These are phyloP conservation scores for Cryphonectria japonica DNA, from an alignment of 2,329 filamentous ascomycete species.

Conservation along the genomic window DNA sequence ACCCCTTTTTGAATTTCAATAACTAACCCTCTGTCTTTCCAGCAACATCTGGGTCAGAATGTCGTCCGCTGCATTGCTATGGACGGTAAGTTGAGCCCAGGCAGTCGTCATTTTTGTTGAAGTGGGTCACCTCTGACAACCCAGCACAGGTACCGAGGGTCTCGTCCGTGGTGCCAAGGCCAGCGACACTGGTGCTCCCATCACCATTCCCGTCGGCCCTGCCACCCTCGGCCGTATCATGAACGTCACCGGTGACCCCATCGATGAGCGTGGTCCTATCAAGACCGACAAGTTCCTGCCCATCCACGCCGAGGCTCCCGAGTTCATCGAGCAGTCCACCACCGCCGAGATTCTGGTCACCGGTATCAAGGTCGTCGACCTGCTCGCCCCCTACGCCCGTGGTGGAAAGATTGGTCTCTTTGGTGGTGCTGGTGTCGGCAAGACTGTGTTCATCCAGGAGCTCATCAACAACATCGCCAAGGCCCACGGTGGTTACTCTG, in stretches of 20 bases:
- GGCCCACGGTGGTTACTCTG: slow-evolving; percentile 99
- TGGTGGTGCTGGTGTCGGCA: slow-evolving; percentile 99
- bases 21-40: slow-evolving; percentile 44
- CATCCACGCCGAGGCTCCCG: slow-evolving; percentile 93
- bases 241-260: slow-evolving; percentile 99
- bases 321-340: slow-evolving; percentile 95
- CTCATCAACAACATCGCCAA: slow-evolving; percentile 99
- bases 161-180: slow-evolving; percentile 89
- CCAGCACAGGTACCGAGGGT: slow-evolving; percentile 87
- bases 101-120: slow-evolving; percentile 21
- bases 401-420: slow-evolving; percentile 99
- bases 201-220: slow-evolving; percentile 93
- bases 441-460: slow-evolving; percentile 99
- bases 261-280: slow-evolving; percentile 98
- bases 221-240: slow-evolving; percentile 98
- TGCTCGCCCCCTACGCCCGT: slow-evolving; percentile 98
- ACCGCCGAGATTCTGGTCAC: slow-evolving; percentile 95
- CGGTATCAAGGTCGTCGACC: slow-evolving; percentile 99
- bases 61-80: slow-evolving; percentile 99
- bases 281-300: slow-evolving; percentile 85
- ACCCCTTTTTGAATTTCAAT: background rate
- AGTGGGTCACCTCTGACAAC: slow-evolving; percentile 25
- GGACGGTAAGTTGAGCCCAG: slow-evolving; percentile 75
- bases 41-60: slow-evolving; percentile 99
- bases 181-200: slow-evolving; percentile 88